A percentile compares a stretch with the other conserved stretches of the same genome.
phyloP scores from a whole-genome alignment of 2,329 filamentous ascomycete genomes.

The Zasmidium citrigriseum region DNA sequence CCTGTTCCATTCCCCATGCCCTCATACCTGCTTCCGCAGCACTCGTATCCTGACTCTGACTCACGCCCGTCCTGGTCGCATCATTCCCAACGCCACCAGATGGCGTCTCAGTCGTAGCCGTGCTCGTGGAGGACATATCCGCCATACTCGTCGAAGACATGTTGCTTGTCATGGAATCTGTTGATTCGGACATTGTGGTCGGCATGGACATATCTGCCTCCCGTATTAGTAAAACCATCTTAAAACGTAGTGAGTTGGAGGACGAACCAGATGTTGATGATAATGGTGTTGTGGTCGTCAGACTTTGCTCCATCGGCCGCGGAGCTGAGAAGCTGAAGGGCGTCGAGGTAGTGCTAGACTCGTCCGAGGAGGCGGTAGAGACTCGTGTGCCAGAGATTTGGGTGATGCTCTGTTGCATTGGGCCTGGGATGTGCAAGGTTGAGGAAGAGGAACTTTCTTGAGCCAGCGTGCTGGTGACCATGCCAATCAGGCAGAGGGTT shows the following conservation, averaged over 20 bases:
- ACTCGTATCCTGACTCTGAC: conserved; percentile 7
- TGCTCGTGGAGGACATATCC: not conserved
- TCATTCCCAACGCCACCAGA: conserved; percentile 1
- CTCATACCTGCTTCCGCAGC: not conserved
- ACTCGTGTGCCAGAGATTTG: not conserved
- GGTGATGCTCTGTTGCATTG: conserved; percentile 8
- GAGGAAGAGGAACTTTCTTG: conserved; percentile 7
- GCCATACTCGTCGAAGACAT: not conserved
- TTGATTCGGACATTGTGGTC: not conserved
- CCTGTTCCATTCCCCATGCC: conserved; percentile 1
- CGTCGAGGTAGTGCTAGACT: not conserved
- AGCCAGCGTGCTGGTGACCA: not conserved
- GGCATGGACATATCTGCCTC: too few species aligned
- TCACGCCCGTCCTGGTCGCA: conserved; percentile 3
- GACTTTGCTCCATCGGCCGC: not conserved
- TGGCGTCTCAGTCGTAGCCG: not conserved
- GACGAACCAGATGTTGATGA: too few species aligned
- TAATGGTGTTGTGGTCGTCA: not conserved
- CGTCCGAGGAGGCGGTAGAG: not conserved
- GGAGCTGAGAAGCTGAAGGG: not conserved
- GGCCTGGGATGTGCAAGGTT: conserved; percentile 1
- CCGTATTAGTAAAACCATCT: too few species aligned
- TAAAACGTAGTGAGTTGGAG: too few species aligned
- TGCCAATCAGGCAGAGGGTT: not conserved
- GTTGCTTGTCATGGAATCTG: not conserved